Percentiles rank a stretch among this genome's conserved stretches.
These are phyloP conservation scores for Triadica sebifera DNA, from an alignment of 345 rosid species.

Conservation along the genomic window DNA sequence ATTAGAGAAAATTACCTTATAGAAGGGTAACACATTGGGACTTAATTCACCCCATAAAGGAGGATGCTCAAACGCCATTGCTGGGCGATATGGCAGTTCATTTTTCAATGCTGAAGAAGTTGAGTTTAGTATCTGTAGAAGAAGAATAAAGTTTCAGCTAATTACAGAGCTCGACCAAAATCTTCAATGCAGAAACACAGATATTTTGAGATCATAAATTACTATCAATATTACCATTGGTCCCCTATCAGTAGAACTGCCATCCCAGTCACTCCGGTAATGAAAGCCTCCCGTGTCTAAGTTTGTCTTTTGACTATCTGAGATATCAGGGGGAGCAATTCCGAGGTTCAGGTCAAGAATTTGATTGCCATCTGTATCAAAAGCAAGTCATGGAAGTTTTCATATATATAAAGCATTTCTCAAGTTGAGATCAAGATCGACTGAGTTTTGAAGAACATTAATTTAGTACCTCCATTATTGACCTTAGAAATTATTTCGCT, in stretches of 20 bases:
- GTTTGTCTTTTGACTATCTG: slow-evolving; percentile 26
- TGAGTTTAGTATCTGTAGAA: slow-evolving; percentile 36
- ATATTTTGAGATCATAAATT: background rate
- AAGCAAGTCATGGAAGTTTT: slow-evolving; percentile 8
- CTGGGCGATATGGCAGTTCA: slow-evolving; percentile 26
- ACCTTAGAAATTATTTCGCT: slow-evolving; percentile 38
- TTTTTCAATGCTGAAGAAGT: slow-evolving; percentile 19
- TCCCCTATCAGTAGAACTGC: slow-evolving; percentile 21
- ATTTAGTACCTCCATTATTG: slow-evolving; percentile 31
- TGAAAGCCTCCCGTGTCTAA: slow-evolving; percentile 10
- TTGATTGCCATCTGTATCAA: slow-evolving; percentile 34
- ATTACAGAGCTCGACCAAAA: background rate
- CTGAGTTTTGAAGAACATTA: background rate
- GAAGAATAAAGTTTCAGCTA: background rate
- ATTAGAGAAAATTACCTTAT: slow-evolving; percentile 32
- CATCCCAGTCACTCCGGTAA: slow-evolving; percentile 19
- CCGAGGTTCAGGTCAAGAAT: slow-evolving; percentile 58
- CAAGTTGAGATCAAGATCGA: background rate
- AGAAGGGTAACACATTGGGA: slow-evolving; percentile 40
- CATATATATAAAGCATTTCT: background rate
- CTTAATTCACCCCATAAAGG: slow-evolving; percentile 29
- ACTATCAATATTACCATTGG: slow-evolving; percentile 27
- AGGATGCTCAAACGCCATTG: slow-evolving; percentile 35
- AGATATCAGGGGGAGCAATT: slow-evolving; percentile 43
- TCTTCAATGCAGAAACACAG: background rate